phyloP scores from a whole-genome alignment of 306 rosid species.

The Senna tora region DNA sequence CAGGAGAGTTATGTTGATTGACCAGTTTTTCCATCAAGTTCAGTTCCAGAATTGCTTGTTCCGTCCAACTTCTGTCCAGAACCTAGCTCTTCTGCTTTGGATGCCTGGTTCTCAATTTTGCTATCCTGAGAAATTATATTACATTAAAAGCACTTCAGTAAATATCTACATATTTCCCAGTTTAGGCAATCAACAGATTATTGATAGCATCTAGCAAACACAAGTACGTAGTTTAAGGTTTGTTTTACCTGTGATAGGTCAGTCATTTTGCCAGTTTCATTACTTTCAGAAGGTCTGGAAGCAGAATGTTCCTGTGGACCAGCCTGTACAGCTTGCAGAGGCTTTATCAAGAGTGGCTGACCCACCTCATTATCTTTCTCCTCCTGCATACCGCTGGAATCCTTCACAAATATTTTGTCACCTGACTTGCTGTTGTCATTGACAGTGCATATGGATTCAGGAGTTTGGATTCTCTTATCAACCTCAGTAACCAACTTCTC shows the following conservation, averaged over 20 bases:
- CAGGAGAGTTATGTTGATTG: conserved; percentile 33
- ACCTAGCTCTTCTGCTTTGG: conserved; percentile 41
- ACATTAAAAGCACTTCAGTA: conserved; percentile 36
- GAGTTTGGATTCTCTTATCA: conserved; percentile 53
- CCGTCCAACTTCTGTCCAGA: conserved; percentile 48
- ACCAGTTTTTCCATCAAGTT: conserved; percentile 30
- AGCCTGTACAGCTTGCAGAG: conserved; percentile 65
- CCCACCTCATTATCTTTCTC: conserved; percentile 44
- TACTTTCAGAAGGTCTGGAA: conserved; percentile 45
- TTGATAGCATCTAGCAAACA: not conserved
- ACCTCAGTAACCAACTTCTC: conserved; percentile 57
- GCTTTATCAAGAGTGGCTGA: conserved; percentile 57
- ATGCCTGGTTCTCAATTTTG: conserved; percentile 47
- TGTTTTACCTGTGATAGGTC: conserved; percentile 78
- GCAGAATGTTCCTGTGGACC: conserved; percentile 38
- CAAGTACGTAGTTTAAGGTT: not conserved
- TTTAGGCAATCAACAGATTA: conserved; percentile 15
- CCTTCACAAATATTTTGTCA: conserved; percentile 39
- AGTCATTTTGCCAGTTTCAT: conserved; percentile 60
- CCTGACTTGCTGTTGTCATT: conserved; percentile 43
- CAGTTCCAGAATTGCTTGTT: conserved; percentile 36
- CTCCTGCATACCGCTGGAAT: conserved; percentile 35
- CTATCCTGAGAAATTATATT: conserved; percentile 69
- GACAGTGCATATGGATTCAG: conserved; percentile 45
- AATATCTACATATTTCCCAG: conserved; percentile 7